Conservation (phyloP, 495 filamentous ascomycete species). For the Penicillium bovifimosum region DNA sequence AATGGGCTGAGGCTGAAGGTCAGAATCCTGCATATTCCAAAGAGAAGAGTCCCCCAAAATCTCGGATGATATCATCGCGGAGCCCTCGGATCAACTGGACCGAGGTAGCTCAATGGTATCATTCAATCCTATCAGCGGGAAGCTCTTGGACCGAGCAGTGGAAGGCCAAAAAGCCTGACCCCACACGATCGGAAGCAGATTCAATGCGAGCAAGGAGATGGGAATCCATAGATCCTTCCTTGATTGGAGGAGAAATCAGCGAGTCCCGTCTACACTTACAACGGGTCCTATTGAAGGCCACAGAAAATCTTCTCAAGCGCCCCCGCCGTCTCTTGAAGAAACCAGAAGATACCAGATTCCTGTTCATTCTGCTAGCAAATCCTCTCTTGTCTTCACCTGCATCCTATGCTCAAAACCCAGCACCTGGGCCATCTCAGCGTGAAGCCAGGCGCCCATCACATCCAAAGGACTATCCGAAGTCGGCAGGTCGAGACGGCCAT, state of each 20-base stretch:
- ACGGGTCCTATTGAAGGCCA: conserved; percentile 70
- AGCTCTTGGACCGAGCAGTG: conserved; percentile 51
- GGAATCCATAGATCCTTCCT: conserved; percentile 30
- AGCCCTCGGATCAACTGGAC: conserved; percentile 75
- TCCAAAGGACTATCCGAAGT: conserved; percentile 19
- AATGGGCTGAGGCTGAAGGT: conserved; percentile 29
- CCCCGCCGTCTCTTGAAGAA: conserved; percentile 65
- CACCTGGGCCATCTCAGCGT: conserved; percentile 6
- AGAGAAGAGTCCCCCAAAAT: conserved; percentile 21
- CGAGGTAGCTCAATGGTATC: conserved; percentile 69
- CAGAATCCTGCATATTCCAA: conserved; percentile 20
- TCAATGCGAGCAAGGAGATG: conserved; percentile 21
- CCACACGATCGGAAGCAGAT: conserved; percentile 26
- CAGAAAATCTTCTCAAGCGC: conserved; percentile 78
- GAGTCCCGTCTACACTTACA: conserved; percentile 65
- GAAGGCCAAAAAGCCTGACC: conserved; percentile 34
- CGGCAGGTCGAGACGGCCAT: conserved; percentile 18
- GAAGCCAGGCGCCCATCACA: conserved; percentile 29
- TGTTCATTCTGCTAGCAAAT: conserved; percentile 81
- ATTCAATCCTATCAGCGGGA: conserved; percentile 61
- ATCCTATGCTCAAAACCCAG: conserved; percentile 4
- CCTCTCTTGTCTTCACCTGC: conserved; percentile 56
- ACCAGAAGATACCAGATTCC: conserved; percentile 69
- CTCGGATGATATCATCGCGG: conserved; percentile 49
- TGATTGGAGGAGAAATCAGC: conserved; percentile 56